A percentile compares a stretch with the other conserved stretches of the same genome.
phyloP scores from a whole-genome alignment of 1,284 basidiomycete species.

The Afroboletus lepidellus region DNA sequence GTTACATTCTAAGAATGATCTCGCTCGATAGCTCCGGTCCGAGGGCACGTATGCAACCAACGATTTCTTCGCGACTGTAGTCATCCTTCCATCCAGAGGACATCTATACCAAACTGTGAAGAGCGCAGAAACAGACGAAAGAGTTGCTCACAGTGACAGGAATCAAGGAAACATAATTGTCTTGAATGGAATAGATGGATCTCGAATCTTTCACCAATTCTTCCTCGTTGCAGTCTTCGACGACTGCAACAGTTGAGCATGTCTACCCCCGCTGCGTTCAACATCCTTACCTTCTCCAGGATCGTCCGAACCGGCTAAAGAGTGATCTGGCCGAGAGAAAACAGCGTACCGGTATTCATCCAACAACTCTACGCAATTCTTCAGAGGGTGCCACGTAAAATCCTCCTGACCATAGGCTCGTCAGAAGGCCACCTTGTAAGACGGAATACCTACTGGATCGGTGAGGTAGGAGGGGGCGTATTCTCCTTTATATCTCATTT shows the following conservation, averaged over 20 bases:
- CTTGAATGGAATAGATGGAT: constrained; percentile 25
- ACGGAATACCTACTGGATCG: constrained; percentile 65
- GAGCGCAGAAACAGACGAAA: constrained; percentile 1
- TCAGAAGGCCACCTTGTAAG: constrained; percentile 6
- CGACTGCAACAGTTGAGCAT: constrained; percentile 14
- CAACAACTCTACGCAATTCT: constrained; percentile 57
- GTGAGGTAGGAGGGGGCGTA: constrained; percentile 86
- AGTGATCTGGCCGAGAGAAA: constrained; percentile 64
- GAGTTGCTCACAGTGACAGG: constrained; percentile 23
- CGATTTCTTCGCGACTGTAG: constrained; percentile 28
- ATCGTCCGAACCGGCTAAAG: constrained; percentile 33
- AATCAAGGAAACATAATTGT: constrained; percentile 23
- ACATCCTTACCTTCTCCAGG: constrained; percentile 25
- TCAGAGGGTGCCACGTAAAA: constrained; percentile 72
- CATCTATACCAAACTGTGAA: constrained; percentile 24
- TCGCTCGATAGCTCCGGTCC: constrained; percentile 41
- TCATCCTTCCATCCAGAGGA: constrained; percentile 30
- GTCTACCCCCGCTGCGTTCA: neutral
- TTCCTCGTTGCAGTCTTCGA: constrained; percentile 14
- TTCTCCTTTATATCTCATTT: constrained; percentile 97
- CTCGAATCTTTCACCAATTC: constrained; percentile 22
- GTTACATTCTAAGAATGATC: constrained; percentile 34
- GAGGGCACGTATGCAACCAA: constrained; percentile 40
- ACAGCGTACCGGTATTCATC: constrained; percentile 66
- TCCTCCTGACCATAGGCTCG: constrained; percentile 52